Conservation (phyloP, 305 asterid genomes). For the Fraxinus sp. region DNA sequence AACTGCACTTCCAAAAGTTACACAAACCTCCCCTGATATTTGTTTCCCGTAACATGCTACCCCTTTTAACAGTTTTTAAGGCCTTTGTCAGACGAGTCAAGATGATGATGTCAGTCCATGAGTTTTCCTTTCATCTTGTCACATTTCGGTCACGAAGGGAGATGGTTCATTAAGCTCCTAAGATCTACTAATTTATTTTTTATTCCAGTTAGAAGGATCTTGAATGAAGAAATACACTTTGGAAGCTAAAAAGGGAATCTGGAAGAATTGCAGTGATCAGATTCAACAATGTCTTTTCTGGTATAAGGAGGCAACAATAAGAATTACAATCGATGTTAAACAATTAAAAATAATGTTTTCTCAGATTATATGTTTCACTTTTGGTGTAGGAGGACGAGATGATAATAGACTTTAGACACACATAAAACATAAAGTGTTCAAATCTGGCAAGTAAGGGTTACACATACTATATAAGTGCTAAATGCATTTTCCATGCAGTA, state of each 20-base stretch:
- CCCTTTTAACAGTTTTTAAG: neutral
- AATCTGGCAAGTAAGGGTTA: conserved; percentile 25
- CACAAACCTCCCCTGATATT: neutral
- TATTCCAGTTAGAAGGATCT: neutral
- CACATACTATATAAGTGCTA: conserved; percentile 70
- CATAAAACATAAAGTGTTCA: neutral
- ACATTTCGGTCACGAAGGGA: neutral
- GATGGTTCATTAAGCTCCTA: neutral
- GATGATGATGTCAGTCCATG: neutral
- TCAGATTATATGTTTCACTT: neutral
- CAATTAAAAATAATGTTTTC: neutral
- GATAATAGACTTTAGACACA: conserved; percentile 15
- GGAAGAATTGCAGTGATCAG: neutral
- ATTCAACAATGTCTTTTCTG: neutral
- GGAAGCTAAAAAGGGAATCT: neutral
- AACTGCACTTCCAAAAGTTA: neutral
- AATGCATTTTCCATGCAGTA: conserved; percentile 98
- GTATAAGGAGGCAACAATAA: neutral
- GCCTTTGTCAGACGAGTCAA: neutral
- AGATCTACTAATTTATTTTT: neutral
- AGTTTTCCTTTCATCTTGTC: neutral
- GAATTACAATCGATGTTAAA: conserved; percentile 1
- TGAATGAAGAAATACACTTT: neutral
- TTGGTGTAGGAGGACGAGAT: conserved; percentile 3
- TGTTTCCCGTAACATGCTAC: neutral